Evolutionary conservation across 257 asterid genomes (phyloP), one percentile per base, ranked within the genome.

Genomic region (Lycium ferocissimum): DNA sequence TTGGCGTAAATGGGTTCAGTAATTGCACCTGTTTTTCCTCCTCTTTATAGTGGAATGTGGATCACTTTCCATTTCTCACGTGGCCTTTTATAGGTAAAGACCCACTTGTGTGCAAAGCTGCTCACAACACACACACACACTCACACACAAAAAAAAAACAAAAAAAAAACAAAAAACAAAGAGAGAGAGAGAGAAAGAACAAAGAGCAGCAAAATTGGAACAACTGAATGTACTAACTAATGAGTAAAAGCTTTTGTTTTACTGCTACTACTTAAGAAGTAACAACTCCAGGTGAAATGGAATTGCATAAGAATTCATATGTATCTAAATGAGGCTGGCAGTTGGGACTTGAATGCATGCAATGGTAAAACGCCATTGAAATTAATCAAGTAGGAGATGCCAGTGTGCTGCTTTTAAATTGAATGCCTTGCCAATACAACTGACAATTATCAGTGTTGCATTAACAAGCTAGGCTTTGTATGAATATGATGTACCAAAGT

Each of bases 401-500:
- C 75, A 67, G 75, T 43, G 57, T 43, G 35, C 43, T 49, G 61
- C 61, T 75, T 75, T 73, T 75, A n/a, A 49, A 47, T 49, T 75
- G 43, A 75, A 75, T 49, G 81, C 62, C 10, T 49, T 72, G 81
- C 40, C 62, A 6, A n/a, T 75, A 75, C 40, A 75, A 20, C 81
- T 75, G 81, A 47, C 81, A 75, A 49, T 3, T 20, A 75, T 75
- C n/a, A 7, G 58, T 22, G 81, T 13, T 22, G 11, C 59, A 75
- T 75, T 75, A 49, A 47, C 81, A 75, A 20, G 18, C 78, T 70
- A 75, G 22, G 22, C 63, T 47, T 26, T 20, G 17, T 75, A 47
- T 75, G 43, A 75, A 1, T 73, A 76, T 47, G 80, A 45, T 73
- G 80, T 73, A 73, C 59, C 80, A 45, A 20, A 47, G 80, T 43